Evolutionary conservation across 2,329 filamentous ascomycete genomes (phyloP), one percentile per base, ranked within the genome.

Genomic region (Myriangium duriaei): DNA sequence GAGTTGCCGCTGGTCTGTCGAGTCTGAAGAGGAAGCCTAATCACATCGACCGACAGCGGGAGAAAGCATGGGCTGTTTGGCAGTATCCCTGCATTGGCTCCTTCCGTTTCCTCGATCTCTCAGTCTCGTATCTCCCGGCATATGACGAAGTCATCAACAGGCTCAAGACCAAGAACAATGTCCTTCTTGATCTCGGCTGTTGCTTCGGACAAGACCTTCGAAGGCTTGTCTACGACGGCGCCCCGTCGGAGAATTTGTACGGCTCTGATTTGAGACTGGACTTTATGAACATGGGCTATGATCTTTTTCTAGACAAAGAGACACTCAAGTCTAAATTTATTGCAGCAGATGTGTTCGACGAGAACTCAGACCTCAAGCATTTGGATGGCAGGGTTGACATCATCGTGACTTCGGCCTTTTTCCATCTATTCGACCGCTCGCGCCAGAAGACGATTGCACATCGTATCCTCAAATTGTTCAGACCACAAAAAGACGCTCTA

Each of bases 351-450:
- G 37, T 58, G 37, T 55, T 61, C 34, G 54, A 56, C 15, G 15
- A 42, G 0, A 34, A 53, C 0, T 45, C 47, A 5, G 4, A 16
- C n/a, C 42, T 64, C 19, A 51, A 51, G 11, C 39, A 56, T 28
- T 43, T 67, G 17, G 48, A 59, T 17, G 58, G 57, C 4, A 50
- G 55, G n/a, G 48, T 64, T 2, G 59, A 65, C 39, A 55, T 68
- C 10, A 44, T 67, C 5, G 52, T 62, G 21, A 51, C 63, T 2
- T 54, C 54, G 0, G 58, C 58, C 0, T 62, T 67, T 47, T 57
- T 68, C 30, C 64, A 67, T 36, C 50, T 66, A 5, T 67, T 64
- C 44, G 50, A 53, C 19, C 61, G 51, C 47, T 56, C 61, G 1
- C 49, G 50, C 6, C 63, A 67, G 42, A 42, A 61, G 9, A 47